Base-by-base conservation (phyloP, 73 alveolate species). In the Tetrahymena thermophila region DNA sequence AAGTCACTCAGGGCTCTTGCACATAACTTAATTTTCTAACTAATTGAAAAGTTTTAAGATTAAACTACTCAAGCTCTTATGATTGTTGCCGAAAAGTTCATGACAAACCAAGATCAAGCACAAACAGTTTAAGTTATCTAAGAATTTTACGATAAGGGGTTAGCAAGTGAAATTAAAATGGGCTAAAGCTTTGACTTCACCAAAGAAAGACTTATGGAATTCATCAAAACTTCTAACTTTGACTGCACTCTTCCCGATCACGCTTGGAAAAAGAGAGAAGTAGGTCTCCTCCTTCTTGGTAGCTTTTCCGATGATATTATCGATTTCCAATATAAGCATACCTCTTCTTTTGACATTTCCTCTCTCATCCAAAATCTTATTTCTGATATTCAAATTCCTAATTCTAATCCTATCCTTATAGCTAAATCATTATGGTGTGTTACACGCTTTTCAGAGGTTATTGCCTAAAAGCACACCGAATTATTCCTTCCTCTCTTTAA, bases 381-480 rank as follows among this genome's bases (percentile, higher is more conserved):
- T 23, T 42, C 44, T 43, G 97, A 95, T 16, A 85, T 95, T 31
- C 95, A 89, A 93, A 85, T 42, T 55, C n/a, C 93, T 28, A 95
- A 94, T 85, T 71, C 89, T 34, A 94, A 58, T 17, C 57, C 84
- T 23, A 50, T 35, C 19, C 85, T 95, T 50, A 85, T 85, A 37
- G 97, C 97, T 35, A 95, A 94, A 93, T 85, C 97, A 0, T 42
- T 95, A 3, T 95, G 97, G 97, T 71, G 97, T 89, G 94, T 94
- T 21, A 95, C 94, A 19, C 93, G 97, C 35, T 95, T 85, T 95
- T 95, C 97, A 16, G 97, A 95, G 85, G 44, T 85, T 10, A 89
- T 95, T 56, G 94, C 95, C 9, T 85, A 42, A 23, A 55, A 95
- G 93, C 94, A 85, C 50, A 95, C 93, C 35, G 97, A 95, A 21